phyloP scores from a whole-genome alignment of 495 filamentous ascomycete genomes.

The Astrothelium subdiscretum region DNA sequence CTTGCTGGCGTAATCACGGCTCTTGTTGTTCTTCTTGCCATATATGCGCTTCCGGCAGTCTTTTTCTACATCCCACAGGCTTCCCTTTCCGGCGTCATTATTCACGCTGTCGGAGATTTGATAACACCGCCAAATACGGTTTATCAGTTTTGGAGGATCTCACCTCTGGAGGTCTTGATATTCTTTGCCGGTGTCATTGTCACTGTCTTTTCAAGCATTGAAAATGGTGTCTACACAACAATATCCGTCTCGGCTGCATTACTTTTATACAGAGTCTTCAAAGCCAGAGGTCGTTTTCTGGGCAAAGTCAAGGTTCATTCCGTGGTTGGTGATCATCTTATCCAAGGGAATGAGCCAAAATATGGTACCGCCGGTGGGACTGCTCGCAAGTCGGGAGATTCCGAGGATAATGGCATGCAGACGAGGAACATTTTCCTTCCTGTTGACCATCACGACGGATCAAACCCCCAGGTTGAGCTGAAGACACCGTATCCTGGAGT shows the following conservation, averaged over 20 bases:
- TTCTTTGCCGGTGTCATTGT: slow-evolving; percentile 93
- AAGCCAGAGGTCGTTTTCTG: slow-evolving; percentile 76
- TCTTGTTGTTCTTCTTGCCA: slow-evolving; percentile 78
- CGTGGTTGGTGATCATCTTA: slow-evolving; percentile 67
- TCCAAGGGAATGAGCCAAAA: slow-evolving; percentile 44
- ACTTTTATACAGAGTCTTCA: slow-evolving; percentile 76
- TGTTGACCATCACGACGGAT: slow-evolving; percentile 75
- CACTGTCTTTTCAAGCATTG: slow-evolving; percentile 78
- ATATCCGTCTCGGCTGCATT: slow-evolving; percentile 62
- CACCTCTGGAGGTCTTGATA: slow-evolving; percentile 78
- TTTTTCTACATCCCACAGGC: slow-evolving; percentile 93
- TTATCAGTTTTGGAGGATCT: slow-evolving; percentile 93
- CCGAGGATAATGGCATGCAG: slow-evolving; percentile 21
- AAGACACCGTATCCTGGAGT: slow-evolving; percentile 80
- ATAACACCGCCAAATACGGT: slow-evolving; percentile 90
- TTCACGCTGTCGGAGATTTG: slow-evolving; percentile 90
- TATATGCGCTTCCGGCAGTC: slow-evolving; percentile 81
- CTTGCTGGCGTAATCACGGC: slow-evolving; percentile 89
- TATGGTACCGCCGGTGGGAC: slow-evolving; percentile 6
- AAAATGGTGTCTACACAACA: slow-evolving; percentile 86
- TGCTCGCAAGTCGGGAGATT: background rate
- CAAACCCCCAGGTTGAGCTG: slow-evolving; percentile 74
- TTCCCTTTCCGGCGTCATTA: slow-evolving; percentile 84
- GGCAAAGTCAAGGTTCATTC: slow-evolving; percentile 85
- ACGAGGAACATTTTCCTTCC: slow-evolving; percentile 80